Conservation (phyloP, 768 basidiomycete species). For the Agaricus subrufescens region DNA sequence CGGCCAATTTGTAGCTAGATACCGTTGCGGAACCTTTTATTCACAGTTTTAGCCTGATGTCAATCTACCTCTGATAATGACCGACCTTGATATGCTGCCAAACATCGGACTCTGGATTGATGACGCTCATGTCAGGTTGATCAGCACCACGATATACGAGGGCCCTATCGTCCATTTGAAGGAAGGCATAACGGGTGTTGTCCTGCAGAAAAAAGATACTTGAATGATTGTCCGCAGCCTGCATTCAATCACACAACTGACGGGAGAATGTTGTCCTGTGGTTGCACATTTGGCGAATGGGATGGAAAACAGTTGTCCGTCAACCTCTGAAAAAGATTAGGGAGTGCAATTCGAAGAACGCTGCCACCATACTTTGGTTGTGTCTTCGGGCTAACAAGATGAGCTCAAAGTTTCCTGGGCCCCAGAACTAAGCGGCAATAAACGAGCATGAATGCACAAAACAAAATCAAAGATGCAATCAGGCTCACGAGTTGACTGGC, state of each 20-base stretch:
- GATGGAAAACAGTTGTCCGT: slow-evolving; percentile 75
- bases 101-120: slow-evolving; percentile 96
- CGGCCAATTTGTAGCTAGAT: slow-evolving; percentile 90
- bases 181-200: slow-evolving; percentile 91
- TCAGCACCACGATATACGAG: slow-evolving; percentile 94
- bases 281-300: slow-evolving; percentile 96
- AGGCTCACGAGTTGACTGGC: slow-evolving; percentile 62
- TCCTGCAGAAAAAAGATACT: slow-evolving; percentile 45
- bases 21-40: slow-evolving; percentile 77
- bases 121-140: slow-evolving; percentile 96
- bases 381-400: slow-evolving; percentile 61
- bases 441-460: neutral
- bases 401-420: slow-evolving; percentile 87
- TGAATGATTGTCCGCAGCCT: neutral
- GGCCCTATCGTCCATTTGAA: slow-evolving; percentile 93
- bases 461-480: too few relatives aligned
- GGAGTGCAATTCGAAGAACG: neutral
- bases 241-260: slow-evolving; percentile 29
- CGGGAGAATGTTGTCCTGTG: slow-evolving; percentile 87
- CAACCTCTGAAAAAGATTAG: slow-evolving; percentile 33
- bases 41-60: neutral
- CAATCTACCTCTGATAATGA: neutral
- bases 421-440: slow-evolving; percentile 71
- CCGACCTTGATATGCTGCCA: slow-evolving; percentile 94
- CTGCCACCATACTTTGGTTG: slow-evolving; percentile 39